Percentiles rank a stretch among this genome's conserved stretches.
These are phyloP conservation scores for Entomophthora muscae DNA, from an alignment of 371 early-diverging fungal genomes.

Conservation along the genomic window DNA sequence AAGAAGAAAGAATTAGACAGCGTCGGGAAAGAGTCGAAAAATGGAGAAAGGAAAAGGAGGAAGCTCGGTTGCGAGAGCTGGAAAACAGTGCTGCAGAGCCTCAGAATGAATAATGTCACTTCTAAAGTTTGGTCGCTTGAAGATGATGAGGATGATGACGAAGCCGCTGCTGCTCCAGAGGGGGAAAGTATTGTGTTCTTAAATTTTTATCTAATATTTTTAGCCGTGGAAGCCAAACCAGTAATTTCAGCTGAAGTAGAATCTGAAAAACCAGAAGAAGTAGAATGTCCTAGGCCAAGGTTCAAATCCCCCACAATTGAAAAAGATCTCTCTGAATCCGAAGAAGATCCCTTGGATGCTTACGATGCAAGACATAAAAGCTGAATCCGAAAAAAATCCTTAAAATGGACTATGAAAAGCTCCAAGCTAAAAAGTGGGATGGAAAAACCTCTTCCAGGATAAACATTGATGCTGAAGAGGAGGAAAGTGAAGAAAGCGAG, in stretches of 20 bases:
- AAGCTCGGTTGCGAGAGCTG: slow-evolving; percentile 14
- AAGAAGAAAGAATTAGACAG: slow-evolving; percentile 42
- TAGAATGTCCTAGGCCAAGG: not conserved
- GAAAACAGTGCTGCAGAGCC: slow-evolving; percentile 16
- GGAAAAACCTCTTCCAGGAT: slow-evolving; percentile 8
- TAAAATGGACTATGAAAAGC: slow-evolving; percentile 32
- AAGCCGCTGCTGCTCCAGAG: slow-evolving; percentile 10
- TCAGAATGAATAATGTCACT: not conserved
- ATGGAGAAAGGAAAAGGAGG: slow-evolving; percentile 43
- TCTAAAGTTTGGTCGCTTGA: slow-evolving; percentile 18
- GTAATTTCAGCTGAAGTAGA: not conserved
- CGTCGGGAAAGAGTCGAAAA: slow-evolving; percentile 50
- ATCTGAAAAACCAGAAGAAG: not conserved
- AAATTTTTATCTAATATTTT: too few relatives aligned
- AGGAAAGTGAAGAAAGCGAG: slow-evolving; percentile 27
- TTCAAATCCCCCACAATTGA: not conserved
- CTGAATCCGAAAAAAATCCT: slow-evolving; percentile 50
- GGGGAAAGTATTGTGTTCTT: too few relatives aligned
- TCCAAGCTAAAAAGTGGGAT: slow-evolving; percentile 16
- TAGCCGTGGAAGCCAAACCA: not conserved
- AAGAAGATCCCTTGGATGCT: slow-evolving; percentile 58
- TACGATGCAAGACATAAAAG: slow-evolving; percentile 69
- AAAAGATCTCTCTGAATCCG: slow-evolving; percentile 9
- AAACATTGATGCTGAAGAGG: slow-evolving; percentile 31
- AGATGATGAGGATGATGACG: slow-evolving; percentile 18